Evolutionary conservation across 306 rosid species (phyloP), one percentile per base, ranked within the genome.

Genomic region (Quillaja saponaria): DNA sequence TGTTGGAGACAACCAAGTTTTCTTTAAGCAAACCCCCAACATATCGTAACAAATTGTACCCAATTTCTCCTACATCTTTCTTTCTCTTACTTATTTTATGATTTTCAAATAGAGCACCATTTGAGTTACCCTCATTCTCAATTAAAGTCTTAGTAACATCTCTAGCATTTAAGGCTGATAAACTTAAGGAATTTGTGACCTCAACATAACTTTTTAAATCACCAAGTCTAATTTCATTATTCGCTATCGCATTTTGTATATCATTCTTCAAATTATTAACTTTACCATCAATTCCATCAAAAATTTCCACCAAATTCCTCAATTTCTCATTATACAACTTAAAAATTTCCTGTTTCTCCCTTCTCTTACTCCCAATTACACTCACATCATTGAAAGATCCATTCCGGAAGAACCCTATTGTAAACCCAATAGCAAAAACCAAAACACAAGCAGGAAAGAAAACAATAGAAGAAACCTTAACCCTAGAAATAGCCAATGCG

Each of bases 401-500:
- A 37, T 81, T 74, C 7, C 86, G 89, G 34, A 88, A 75, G 65
- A 83, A 66, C 72, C 94, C 99, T 60, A 83, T 51, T 2, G 80
- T 57, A 70, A 84, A 92, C 41, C 96, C 99, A 76, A 75, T 6
- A 2, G 86, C 89, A 46, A 92, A 86, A 70, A 89, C 69, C 63
- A 89, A 73, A 63, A 76, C 80, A 6, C 89, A 84, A 62, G 87
- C 94, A 2, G 99, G 96, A 61, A 92, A 72, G 34, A 92, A 77
- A 37, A 83, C 37, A 56, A 86, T 71, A 9, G 96, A 82, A n/a
- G 95, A 89, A 58, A 92, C 81, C 76, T 61, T 86, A 76, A 92
- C 89, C 78, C 95, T 86, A 63, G 90, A 82, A 76, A 92, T 81
- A 37, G 94, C 90, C 69, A 89, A 51, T 16, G 99, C 95, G 57